Percentiles rank a stretch among this genome's conserved stretches.
phyloP scores from a whole-genome alignment of 2,329 filamentous ascomycete genomes.

The Teratosphaeria pseudoeucalypti region DNA sequence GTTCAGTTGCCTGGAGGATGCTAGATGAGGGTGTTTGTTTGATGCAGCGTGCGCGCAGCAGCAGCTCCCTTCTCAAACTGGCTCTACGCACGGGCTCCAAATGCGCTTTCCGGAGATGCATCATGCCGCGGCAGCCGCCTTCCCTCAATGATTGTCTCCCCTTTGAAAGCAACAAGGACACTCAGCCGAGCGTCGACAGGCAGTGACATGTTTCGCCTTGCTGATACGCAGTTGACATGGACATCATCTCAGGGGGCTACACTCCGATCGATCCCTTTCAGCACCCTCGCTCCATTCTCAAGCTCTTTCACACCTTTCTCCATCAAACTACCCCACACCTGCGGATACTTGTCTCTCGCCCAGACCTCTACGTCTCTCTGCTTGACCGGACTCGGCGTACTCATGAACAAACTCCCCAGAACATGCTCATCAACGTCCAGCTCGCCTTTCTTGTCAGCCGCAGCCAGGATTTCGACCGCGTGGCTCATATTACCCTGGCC shows the following conservation, averaged over 20 bases:
- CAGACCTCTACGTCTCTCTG: slow-evolving; percentile 65
- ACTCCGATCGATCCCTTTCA: slow-evolving; percentile 8
- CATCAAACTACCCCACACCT: slow-evolving; percentile 58
- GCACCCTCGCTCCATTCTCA: slow-evolving; percentile 6
- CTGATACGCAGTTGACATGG: background rate
- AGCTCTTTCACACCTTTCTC: slow-evolving; percentile 32
- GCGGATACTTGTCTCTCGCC: slow-evolving; percentile 58
- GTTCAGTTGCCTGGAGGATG: background rate
- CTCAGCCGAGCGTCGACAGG: background rate
- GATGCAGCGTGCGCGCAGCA: background rate
- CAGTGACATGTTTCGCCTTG: background rate
- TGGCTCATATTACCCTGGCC: slow-evolving; percentile 61
- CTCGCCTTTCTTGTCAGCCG: slow-evolving; percentile 57
- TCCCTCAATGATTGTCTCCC: background rate
- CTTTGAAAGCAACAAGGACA: background rate
- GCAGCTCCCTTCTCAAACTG: background rate
- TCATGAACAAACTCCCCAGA: slow-evolving; percentile 73
- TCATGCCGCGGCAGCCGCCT: background rate
- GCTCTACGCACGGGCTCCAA: background rate
- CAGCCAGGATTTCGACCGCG: slow-evolving; percentile 54
- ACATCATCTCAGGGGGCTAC: slow-evolving; percentile 6
- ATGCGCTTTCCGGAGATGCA: no score
- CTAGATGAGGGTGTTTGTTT: background rate
- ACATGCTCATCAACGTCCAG: slow-evolving; percentile 57
- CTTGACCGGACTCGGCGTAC: slow-evolving; percentile 46